phyloP scores from a whole-genome alignment of 148 eudicot species.

The Arctostaphylos glauca region DNA sequence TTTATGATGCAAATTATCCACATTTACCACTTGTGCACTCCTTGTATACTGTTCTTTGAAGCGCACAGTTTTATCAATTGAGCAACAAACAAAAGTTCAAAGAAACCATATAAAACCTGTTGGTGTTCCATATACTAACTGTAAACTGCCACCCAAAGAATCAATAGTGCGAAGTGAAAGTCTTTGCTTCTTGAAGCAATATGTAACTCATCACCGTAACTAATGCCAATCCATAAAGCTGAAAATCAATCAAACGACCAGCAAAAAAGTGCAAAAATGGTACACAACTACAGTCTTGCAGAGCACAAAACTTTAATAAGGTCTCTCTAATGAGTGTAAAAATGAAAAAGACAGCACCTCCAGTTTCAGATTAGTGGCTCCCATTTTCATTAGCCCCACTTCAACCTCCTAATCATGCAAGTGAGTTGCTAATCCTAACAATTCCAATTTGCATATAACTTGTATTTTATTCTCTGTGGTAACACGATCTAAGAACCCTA shows the following conservation, averaged over 20 bases:
- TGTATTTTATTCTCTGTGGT: background rate
- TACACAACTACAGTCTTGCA: background rate
- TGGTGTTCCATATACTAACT: background rate
- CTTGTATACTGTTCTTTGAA: background rate
- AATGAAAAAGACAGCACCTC: background rate
- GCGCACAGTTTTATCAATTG: background rate
- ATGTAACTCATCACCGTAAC: background rate
- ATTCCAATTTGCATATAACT: background rate
- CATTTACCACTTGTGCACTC: background rate
- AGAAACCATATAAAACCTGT: background rate
- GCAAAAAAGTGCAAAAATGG: background rate
- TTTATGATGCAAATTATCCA: background rate
- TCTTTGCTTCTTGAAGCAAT: conserved; percentile 1
- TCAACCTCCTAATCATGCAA: conserved; percentile 7
- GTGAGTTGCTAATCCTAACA: background rate
- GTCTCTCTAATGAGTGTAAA: background rate
- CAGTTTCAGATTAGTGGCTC: background rate
- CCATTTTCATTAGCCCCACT: background rate
- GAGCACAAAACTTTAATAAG: background rate
- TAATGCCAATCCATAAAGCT: background rate
- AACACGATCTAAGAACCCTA: background rate
- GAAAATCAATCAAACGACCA: background rate
- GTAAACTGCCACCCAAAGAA: background rate
- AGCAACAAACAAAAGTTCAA: background rate
- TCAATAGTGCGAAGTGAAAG: background rate